Evolutionary conservation across 106 monocot genomes (phyloP), one percentile per base, ranked within the genome.

Genomic region (Dendrobium nobile): DNA sequence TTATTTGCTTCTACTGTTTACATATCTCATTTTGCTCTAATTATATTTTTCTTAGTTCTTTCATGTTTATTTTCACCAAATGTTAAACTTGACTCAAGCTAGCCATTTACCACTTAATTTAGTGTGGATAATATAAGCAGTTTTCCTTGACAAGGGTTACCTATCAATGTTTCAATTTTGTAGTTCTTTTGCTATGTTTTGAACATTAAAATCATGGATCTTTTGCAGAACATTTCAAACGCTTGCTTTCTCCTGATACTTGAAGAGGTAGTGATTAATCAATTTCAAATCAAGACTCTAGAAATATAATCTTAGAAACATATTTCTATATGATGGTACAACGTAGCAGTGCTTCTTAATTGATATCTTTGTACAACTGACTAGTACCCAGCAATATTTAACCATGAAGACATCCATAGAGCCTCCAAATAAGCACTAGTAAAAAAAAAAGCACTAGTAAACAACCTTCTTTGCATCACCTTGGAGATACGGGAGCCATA

Each of bases 351-450:
- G 43, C 8, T 74, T 43, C n/a, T 42, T 43, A 20, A 37, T n/a
- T 70, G 41, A 74, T 42, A 43, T 43, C 74, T 74, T 74, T 44
- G 74, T 74, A 74, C 74, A 74, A 74, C 24, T 37, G 37, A 70
- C 2, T 43, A 74, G 42, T 20, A 40, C 2, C 8, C 74, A 43
- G 18, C 74, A 74, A 74, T 42, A 74, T 19, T 43, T 15, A 33
- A 74, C 19, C 43, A 43, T 74, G 74, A 74, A 43, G 41, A 74
- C 42, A 74, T 28, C 13, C 33, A 20, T 18, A 42, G 20, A 28
- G 19, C 43, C 17, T 2, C 33, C 27, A 68, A 24, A 31, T 37
- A 37, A 61, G 22, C 22, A 61, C 24, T 2, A 54, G 9, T 10
- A 37, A 37, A 2, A 37, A 37, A 37, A 67, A 24, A 31, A 15